Conservation (phyloP, 139 green algal genomes). For the Pycnococcus provasolii region DNA sequence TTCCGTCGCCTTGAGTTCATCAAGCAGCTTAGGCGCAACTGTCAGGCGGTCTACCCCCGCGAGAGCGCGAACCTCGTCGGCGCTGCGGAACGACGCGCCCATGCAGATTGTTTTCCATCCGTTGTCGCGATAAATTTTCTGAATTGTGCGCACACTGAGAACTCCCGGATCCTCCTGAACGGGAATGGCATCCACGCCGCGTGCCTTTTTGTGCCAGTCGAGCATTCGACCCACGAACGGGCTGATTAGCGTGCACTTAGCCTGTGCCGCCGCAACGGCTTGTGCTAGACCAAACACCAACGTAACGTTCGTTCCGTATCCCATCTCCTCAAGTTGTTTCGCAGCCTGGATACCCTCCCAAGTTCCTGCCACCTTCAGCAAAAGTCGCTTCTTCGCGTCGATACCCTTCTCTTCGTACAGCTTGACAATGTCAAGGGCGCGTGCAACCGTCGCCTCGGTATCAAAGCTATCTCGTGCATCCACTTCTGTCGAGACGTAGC, state of each 20-base stretch:
- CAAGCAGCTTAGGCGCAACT: constrained; percentile 34
- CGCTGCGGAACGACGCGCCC: constrained; percentile 34
- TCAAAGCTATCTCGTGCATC: constrained; percentile 38
- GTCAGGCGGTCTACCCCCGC: constrained; percentile 40
- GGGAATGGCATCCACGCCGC: constrained; percentile 19
- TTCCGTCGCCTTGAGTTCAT: constrained; percentile 16
- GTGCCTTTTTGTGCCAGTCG: constrained; percentile 34
- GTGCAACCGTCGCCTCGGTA: constrained; percentile 20
- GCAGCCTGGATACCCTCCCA: constrained; percentile 41
- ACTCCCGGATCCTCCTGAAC: constrained; percentile 35
- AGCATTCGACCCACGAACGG: constrained; percentile 39
- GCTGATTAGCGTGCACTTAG: constrained; percentile 30
- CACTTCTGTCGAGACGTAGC: constrained; percentile 42
- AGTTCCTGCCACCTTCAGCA: constrained; percentile 45
- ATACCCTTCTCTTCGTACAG: constrained; percentile 38
- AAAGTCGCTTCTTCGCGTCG: constrained; percentile 16
- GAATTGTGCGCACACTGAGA: constrained; percentile 21
- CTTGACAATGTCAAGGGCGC: constrained; percentile 34
- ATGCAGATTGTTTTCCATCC: constrained; percentile 39
- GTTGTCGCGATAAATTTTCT: constrained; percentile 35
- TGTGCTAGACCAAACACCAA: constrained; percentile 39
- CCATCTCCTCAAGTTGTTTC: constrained; percentile 27
- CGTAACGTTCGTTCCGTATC: constrained; percentile 44
- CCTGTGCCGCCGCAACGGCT: constrained; percentile 33
- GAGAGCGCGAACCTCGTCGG: constrained; percentile 36